Percentiles rank a stretch among this genome's conserved stretches.
Conservation (phyloP, 2,329 filamentous ascomycete species). For the Blastomyces emzantsi region DNA sequence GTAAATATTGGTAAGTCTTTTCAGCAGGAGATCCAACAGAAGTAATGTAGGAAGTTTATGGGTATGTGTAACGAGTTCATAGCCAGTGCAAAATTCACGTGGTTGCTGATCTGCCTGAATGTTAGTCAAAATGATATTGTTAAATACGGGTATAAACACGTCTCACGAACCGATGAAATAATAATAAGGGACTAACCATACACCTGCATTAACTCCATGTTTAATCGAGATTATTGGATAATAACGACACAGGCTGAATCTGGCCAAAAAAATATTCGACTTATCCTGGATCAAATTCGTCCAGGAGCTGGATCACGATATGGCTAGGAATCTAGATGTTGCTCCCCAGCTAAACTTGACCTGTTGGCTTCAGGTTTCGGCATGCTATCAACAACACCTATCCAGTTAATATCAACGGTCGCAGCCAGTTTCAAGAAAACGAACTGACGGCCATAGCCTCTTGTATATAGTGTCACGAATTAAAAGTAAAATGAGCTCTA, state of each 20-base stretch:
- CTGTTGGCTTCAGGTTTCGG: neutral
- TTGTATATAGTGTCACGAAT: conserved; percentile 3
- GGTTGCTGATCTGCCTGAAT: neutral
- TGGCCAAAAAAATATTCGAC: neutral
- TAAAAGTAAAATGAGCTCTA: conserved; percentile 3
- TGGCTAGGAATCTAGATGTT: neutral
- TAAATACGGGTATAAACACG: neutral
- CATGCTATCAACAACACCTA: neutral
- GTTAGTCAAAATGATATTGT: neutral
- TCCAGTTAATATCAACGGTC: neutral
- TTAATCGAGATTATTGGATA: neutral
- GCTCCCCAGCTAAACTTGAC: neutral
- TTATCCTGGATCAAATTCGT: neutral
- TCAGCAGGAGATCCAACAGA: neutral
- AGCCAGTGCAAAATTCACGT: conserved; percentile 3
- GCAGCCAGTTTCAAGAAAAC: neutral
- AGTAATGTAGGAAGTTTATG: neutral
- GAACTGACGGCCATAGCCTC: conserved; percentile 8
- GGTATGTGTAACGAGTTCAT: conserved; percentile 4
- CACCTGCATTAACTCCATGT: conserved; percentile 1
- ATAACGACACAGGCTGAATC: neutral
- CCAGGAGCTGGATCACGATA: neutral
- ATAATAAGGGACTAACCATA: conserved; percentile 2
- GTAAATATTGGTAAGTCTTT: neutral
- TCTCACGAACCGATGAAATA: conserved; percentile 1